phyloP scores from a whole-genome alignment of 2,329 filamentous ascomycete species.

The Magnaporthiopsis rhizophila region DNA sequence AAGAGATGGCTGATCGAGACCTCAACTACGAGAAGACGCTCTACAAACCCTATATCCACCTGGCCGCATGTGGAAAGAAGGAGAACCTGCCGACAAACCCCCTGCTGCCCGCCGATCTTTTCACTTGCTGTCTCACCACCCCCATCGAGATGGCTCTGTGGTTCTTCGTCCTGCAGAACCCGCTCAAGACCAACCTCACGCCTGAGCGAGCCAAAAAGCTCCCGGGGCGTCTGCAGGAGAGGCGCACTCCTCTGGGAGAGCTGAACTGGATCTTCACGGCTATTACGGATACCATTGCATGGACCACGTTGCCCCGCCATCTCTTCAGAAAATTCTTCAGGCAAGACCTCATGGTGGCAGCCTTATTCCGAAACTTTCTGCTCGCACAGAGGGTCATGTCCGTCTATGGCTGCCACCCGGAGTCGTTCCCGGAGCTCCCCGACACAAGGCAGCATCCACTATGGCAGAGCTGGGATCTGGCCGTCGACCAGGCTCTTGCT shows the following conservation, averaged over 20 bases:
- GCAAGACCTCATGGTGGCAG: slow-evolving; percentile 98
- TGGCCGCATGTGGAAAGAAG: slow-evolving; percentile 83
- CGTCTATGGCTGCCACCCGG: slow-evolving; percentile 89
- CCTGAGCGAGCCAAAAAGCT: slow-evolving; percentile 82
- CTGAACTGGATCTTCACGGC: slow-evolving; percentile 99
- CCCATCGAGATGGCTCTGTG: slow-evolving; percentile 96
- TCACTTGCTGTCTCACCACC: slow-evolving; percentile 91
- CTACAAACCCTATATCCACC: slow-evolving; percentile 67
- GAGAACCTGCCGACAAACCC: slow-evolving; percentile 95
- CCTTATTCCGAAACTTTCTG: slow-evolving; percentile 91
- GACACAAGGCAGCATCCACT: slow-evolving; percentile 91
- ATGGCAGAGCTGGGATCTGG: slow-evolving; percentile 97
- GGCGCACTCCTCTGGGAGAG: slow-evolving; percentile 87
- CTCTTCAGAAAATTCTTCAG: slow-evolving; percentile 95
- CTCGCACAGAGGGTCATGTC: slow-evolving; percentile 93
- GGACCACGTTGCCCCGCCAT: slow-evolving; percentile 85
- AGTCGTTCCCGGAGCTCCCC: slow-evolving; percentile 85
- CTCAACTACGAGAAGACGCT: slow-evolving; percentile 74
- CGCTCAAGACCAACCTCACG: slow-evolving; percentile 58
- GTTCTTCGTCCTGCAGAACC: slow-evolving; percentile 94
- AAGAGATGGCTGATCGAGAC: slow-evolving; percentile 67
- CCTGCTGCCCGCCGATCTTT: slow-evolving; percentile 84
- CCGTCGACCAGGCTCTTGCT: slow-evolving; percentile 87
- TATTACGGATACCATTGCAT: slow-evolving; percentile 97
- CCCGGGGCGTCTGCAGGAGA: slow-evolving; percentile 83